These are phyloP conservation scores for Arthromyces matolae DNA, from an alignment of 768 basidiomycete genomes.

Conservation along the genomic window DNA sequence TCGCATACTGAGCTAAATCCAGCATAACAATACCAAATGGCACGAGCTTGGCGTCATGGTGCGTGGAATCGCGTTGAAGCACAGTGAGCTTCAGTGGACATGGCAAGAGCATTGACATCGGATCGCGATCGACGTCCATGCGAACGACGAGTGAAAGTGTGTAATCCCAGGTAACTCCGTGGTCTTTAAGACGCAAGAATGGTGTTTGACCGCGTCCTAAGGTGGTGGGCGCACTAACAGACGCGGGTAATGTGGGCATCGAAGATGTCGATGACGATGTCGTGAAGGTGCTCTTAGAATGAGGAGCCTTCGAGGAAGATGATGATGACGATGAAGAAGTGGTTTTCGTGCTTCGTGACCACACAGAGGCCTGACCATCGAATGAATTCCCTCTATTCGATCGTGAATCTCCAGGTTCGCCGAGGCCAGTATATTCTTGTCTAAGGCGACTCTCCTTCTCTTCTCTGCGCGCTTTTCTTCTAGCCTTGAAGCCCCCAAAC, in stretches of 20 bases:
- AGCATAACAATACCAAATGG: conserved; percentile 63
- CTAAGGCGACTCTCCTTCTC: conserved; percentile 7
- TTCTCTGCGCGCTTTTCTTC: conserved; percentile 23
- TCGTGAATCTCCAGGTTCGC: neutral
- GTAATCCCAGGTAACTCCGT: conserved; percentile 61
- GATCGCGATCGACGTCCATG: conserved; percentile 53
- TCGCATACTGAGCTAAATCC: conserved; percentile 74
- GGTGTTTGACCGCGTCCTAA: conserved; percentile 58
- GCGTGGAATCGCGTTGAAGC: conserved; percentile 59
- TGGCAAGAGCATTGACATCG: conserved; percentile 44
- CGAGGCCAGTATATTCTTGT: neutral
- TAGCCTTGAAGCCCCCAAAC: conserved; percentile 28
- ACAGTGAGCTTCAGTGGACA: conserved; percentile 65
- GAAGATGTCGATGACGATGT: conserved; percentile 11
- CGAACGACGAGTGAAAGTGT: conserved; percentile 55
- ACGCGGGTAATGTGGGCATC: conserved; percentile 5
- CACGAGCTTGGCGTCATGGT: conserved; percentile 29
- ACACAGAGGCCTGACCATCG: conserved; percentile 14
- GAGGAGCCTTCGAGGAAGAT: conserved; percentile 9
- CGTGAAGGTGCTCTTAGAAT: conserved; percentile 4
- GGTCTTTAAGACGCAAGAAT: conserved; percentile 58
- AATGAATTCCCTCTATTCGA: conserved; percentile 4
- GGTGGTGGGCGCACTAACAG: conserved; percentile 19
- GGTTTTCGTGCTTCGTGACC: conserved; percentile 12
- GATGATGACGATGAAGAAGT: conserved; percentile 16